These are phyloP conservation scores for Coemansia sp. DNA, from an alignment of 192 early-diverging fungal genomes.

Conservation along the genomic window DNA sequence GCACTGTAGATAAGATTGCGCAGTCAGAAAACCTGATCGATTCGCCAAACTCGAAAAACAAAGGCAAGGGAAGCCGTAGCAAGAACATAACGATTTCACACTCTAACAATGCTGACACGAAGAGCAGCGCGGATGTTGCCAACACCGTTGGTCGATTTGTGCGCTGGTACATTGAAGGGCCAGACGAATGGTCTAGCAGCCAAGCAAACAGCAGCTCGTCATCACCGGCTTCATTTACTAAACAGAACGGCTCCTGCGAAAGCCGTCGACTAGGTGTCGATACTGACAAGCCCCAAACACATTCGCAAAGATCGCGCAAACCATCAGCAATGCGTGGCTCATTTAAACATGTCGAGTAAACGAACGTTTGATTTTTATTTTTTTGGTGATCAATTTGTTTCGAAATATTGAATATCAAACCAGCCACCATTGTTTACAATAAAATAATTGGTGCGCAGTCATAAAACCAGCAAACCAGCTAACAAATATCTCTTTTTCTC, in stretches of 20 bases:
- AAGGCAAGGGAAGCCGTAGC: not conserved
- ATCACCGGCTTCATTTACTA: not conserved
- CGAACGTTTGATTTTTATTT: no score
- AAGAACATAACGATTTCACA: not conserved
- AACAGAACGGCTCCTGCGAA: not conserved
- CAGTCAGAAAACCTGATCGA: conserved; percentile 9
- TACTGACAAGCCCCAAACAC: not conserved
- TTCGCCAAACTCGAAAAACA: not conserved
- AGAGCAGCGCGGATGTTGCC: conserved; percentile 7
- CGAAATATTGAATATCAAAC: no score
- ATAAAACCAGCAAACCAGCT: no score
- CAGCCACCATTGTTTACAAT: no score
- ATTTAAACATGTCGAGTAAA: conserved; percentile 24
- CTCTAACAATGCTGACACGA: not conserved
- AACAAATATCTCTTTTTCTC: no score
- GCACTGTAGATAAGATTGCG: conserved; percentile 45
- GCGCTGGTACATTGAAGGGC: conserved; percentile 49
- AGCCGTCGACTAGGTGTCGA: not conserved
- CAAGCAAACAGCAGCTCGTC: not conserved
- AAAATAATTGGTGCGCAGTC: no score
- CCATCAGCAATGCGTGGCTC: conserved; percentile 25
- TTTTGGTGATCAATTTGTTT: no score
- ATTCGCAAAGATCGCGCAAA: conserved; percentile 18
- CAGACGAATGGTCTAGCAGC: conserved; percentile 8
- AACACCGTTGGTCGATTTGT: conserved; percentile 40